Conservation (phyloP, 352 stramenopile species). For the Pythium sukuiense region DNA sequence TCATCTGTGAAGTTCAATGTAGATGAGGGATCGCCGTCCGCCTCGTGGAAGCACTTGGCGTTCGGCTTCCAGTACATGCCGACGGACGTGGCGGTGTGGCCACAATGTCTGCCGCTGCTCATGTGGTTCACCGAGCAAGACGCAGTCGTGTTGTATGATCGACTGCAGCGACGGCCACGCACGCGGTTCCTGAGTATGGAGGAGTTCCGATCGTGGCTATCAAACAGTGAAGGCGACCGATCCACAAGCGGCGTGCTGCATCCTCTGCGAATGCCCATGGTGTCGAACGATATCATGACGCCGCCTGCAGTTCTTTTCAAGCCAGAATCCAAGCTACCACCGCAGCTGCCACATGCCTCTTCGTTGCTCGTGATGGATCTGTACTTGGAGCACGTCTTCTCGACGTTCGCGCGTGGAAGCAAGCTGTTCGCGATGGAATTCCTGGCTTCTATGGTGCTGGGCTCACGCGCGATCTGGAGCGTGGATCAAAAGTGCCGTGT, state of each 20-base stretch:
- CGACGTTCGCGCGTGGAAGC: constrained; percentile 37
- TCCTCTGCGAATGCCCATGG: constrained; percentile 9
- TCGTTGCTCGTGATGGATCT: constrained; percentile 41
- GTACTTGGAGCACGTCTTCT: constrained; percentile 62
- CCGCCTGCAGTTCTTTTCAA: constrained; percentile 29
- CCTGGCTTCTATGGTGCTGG: constrained; percentile 51
- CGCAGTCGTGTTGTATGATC: constrained; percentile 32
- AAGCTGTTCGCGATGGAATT: constrained; percentile 64
- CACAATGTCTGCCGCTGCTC: constrained; percentile 53
- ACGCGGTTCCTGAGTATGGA: constrained; percentile 36
- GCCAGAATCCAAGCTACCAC: background rate
- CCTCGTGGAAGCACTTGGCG: constrained; percentile 33
- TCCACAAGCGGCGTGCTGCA: constrained; percentile 2
- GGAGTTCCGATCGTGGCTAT: constrained; percentile 57
- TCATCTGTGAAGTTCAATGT: background rate
- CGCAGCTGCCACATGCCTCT: constrained; percentile 12
- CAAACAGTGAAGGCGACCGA: background rate
- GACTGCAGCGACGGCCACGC: constrained; percentile 29
- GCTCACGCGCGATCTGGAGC: constrained; percentile 65
- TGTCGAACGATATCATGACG: constrained; percentile 48
- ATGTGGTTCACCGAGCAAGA: constrained; percentile 69
- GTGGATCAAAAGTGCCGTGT: constrained; percentile 54
- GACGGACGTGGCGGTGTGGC: constrained; percentile 56
- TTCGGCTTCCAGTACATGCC: constrained; percentile 52
- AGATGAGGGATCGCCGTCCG: background rate